Evolutionary conservation across 306 rosid species (phyloP), one percentile per base, ranked within the genome.

Genomic region (Oemleria cerasiformis): DNA sequence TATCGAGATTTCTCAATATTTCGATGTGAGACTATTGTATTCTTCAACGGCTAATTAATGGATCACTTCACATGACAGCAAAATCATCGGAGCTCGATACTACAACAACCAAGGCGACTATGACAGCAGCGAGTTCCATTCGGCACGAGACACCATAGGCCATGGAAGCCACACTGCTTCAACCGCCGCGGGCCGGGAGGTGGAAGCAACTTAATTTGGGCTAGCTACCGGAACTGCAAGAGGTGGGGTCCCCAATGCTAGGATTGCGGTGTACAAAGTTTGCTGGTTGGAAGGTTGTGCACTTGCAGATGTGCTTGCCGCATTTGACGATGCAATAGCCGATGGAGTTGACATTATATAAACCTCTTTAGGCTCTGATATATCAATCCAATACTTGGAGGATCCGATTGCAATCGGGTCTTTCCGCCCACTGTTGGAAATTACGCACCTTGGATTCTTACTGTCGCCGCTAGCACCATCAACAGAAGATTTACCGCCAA

Each of bases 151-250:
- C 39, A 47, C 25, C 4, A 0, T 17, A 11, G 58, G 71, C 2
- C 71, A 66, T 30, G 58, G 58, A 39, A 66, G 39, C 21, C 53
- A 66, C 71, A 25, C 71, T 21, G 58, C 71, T 8, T 66, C 71
- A 2, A 66, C 25, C 0, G 44, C 44, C 1, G 71, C 71, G 6
- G 71, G 43, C 16, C 10, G 17, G n/a, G 57, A 25, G 43, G 58
- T 66, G 44, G 23, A 15, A 66, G 71, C 71, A 45, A 66, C 44
- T 48, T 66, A 14, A 58, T 66, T 45, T 25, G 44, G 71, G 7
- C 21, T 23, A 23, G 61, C 72, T 55, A 4, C 34, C 1, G 16
- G 36, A 21, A 55, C 60, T 3, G 60, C 60, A 20, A 55, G 60
- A 21, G 60, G 60, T 55, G 60, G 36, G 10, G 60, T 55, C 60